A percentile compares a stretch with the other conserved stretches of the same genome.
Conservation (phyloP, 2,329 filamentous ascomycete species). For the Aspergillus japonicus region DNA sequence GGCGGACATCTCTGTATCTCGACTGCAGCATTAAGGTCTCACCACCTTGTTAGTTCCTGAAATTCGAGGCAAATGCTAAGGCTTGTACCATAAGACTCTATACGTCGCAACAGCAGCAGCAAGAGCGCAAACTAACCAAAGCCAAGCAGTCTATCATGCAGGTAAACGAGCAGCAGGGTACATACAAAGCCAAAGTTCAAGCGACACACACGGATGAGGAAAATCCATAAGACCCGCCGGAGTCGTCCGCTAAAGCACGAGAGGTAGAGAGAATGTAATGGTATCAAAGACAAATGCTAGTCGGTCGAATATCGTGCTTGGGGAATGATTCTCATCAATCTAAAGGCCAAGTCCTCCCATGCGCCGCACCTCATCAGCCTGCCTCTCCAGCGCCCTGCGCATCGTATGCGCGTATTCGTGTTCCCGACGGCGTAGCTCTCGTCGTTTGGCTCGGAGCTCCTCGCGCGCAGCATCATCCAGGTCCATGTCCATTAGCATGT, state of each 20-base stretch:
- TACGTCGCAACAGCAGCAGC: too few relatives aligned
- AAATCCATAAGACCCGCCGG: neutral
- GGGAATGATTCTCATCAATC: neutral
- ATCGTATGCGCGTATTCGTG: constrained; percentile 67
- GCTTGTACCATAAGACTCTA: too few relatives aligned
- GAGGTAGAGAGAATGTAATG: neutral
- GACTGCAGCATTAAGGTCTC: too few relatives aligned
- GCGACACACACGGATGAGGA: neutral
- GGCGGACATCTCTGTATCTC: too few relatives aligned
- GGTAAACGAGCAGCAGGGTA: neutral
- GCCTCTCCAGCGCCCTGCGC: constrained; percentile 70
- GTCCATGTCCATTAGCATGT: constrained; percentile 29
- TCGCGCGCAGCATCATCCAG: constrained; percentile 29
- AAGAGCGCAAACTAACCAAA: too few relatives aligned
- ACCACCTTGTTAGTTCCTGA: too few relatives aligned
- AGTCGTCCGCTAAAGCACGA: neutral
- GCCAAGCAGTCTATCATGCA: too few relatives aligned
- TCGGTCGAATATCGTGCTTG: too few relatives aligned
- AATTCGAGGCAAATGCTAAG: too few relatives aligned
- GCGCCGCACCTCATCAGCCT: constrained; percentile 76
- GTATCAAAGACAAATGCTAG: neutral
- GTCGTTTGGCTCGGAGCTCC: constrained; percentile 30
- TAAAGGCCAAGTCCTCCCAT: constrained; percentile 49
- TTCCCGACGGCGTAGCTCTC: constrained; percentile 37
- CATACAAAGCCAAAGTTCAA: neutral